A percentile compares a stretch with the other conserved stretches of the same genome.
Evolutionary conservation across 495 filamentous ascomycete genomes (phyloP).

Genomic region (Aspergillus cristatus): DNA sequence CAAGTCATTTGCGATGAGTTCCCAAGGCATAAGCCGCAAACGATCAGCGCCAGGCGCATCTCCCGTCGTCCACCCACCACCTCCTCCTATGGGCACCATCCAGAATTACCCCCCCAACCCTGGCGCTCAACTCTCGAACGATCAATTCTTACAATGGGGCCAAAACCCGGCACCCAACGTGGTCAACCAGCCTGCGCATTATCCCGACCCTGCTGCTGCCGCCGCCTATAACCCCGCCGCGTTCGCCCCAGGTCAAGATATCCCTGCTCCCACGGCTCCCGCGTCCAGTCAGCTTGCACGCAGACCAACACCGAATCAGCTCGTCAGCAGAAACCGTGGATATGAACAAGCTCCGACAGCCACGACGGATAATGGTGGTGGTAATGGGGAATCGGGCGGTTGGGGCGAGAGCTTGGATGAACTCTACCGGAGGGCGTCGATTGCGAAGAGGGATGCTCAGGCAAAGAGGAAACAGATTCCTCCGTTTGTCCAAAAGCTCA

Average conservation of each 20-base stretch:
- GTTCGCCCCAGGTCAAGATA: constrained; percentile 29
- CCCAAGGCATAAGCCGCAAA: constrained; percentile 50
- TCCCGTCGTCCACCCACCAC: constrained; percentile 36
- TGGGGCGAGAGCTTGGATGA: constrained; percentile 61
- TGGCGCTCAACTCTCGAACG: constrained; percentile 37
- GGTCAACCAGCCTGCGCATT: constrained; percentile 16
- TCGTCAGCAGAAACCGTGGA: constrained; percentile 39
- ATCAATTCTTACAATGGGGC: constrained; percentile 48
- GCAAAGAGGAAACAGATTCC: constrained; percentile 89
- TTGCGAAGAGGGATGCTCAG: constrained; percentile 75
- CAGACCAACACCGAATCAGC: constrained; percentile 50
- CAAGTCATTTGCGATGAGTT: constrained; percentile 25
- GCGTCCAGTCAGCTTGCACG: constrained; percentile 60
- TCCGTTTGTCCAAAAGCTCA: constrained; percentile 96
- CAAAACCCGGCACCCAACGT: constrained; percentile 27
- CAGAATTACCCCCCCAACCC: constrained; percentile 24
- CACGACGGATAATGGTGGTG: constrained; percentile 37
- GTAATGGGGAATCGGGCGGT: constrained; percentile 39
- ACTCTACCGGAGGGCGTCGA: constrained; percentile 62
- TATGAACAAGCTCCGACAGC: constrained; percentile 38
- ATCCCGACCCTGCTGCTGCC: constrained; percentile 26
- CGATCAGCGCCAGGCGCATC: constrained; percentile 63
- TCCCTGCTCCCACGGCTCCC: constrained; percentile 31
- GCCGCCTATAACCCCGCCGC: constrained; percentile 31
- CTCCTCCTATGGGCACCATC: constrained; percentile 31